These are phyloP conservation scores for Salix caprea DNA, from an alignment of 345 rosid species.

Conservation along the genomic window DNA sequence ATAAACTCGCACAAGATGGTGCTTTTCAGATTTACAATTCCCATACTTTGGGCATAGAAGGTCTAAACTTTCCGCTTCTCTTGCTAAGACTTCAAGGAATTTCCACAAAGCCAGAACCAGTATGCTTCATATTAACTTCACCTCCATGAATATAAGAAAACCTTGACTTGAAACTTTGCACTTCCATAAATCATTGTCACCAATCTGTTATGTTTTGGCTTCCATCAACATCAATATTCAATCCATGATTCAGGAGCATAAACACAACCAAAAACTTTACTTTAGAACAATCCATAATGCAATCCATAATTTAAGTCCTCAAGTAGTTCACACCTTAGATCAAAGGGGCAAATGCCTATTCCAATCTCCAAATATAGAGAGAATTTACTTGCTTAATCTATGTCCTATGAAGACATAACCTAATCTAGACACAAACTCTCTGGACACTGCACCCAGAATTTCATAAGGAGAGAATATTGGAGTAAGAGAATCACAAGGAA, in stretches of 20 bases:
- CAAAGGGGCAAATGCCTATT: slow-evolving; percentile 19
- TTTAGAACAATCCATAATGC: background rate
- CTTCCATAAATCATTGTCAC: slow-evolving; percentile 26
- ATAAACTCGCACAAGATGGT: background rate
- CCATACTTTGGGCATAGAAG: background rate
- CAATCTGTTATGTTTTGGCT: slow-evolving; percentile 20
- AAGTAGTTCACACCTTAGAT: slow-evolving; percentile 24
- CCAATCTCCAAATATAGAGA: slow-evolving; percentile 22
- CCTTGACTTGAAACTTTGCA: slow-evolving; percentile 10
- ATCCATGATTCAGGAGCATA: slow-evolving; percentile 7
- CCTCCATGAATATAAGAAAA: slow-evolving; percentile 9
- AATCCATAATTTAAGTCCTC: slow-evolving; percentile 20
- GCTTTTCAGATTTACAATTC: slow-evolving; percentile 1
- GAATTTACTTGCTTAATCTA: slow-evolving; percentile 17
- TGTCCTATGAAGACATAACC: slow-evolving; percentile 23
- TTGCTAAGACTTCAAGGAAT: slow-evolving; percentile 9
- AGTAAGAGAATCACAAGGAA: background rate
- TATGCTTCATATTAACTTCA: slow-evolving; percentile 17
- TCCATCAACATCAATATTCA: background rate
- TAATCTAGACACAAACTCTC: slow-evolving; percentile 25
- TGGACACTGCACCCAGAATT: background rate
- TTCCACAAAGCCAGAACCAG: slow-evolving; percentile 19
- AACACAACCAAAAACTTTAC: background rate
- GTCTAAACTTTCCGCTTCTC: slow-evolving; percentile 13
- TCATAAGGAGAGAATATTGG: background rate